These are phyloP conservation scores for Croton setiger DNA, from an alignment of 441 rosid genomes.

Conservation along the genomic window DNA sequence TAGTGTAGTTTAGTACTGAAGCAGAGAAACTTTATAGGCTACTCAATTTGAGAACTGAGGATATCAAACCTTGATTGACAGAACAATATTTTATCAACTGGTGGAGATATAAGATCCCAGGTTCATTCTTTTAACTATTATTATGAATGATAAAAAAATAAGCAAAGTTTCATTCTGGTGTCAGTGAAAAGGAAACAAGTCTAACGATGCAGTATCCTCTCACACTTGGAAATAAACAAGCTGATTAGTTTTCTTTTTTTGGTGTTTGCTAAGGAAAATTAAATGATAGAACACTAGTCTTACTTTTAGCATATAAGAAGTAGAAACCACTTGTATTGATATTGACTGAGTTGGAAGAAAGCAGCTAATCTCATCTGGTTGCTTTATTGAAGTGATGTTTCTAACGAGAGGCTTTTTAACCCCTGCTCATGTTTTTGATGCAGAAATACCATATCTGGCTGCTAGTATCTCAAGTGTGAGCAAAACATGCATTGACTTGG, in stretches of 20 bases:
- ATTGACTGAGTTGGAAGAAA: not conserved
- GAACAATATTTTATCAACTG: too few species aligned
- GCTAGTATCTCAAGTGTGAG: not conserved
- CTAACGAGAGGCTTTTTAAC: not conserved
- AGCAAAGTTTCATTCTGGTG: not conserved
- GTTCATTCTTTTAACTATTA: too few species aligned
- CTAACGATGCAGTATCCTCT: not conserved
- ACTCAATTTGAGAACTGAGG: not conserved
- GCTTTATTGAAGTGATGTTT: not conserved
- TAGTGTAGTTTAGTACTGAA: not conserved
- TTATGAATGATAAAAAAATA: not conserved
- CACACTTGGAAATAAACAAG: not conserved
- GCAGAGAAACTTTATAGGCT: not conserved
- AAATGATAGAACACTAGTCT: not conserved
- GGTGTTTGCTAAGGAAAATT: not conserved
- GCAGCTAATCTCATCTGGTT: not conserved
- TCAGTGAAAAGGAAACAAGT: not conserved
- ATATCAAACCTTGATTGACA: not conserved
- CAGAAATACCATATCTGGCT: not conserved
- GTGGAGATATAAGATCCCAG: too few species aligned
- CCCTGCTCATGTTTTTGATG: not conserved
- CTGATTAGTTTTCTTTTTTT: not conserved
- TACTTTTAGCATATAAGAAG: not conserved
- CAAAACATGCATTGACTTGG: too few species aligned
- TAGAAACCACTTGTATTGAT: not conserved